Evolutionary conservation across 768 basidiomycete genomes (phyloP), one percentile per base, ranked within the genome.

Genomic region (Boletus reticulatus): DNA sequence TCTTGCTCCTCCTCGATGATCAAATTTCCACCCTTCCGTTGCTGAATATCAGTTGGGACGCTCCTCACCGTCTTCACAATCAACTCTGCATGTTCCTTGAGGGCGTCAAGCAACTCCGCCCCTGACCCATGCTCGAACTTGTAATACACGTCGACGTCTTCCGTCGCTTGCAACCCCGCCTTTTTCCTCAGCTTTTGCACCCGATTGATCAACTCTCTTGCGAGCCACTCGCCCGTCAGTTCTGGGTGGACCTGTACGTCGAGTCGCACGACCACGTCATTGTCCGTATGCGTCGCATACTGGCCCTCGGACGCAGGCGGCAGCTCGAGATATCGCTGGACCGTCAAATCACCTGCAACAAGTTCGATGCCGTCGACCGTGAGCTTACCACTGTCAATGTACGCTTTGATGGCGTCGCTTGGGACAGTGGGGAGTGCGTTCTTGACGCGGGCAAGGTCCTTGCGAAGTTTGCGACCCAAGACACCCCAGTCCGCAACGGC

Each of bases 131-230:
- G 81, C 64, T 88, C 85, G 69, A 96, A 90, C 55, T 73, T 73
- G 75, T 94, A 94, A 74, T 87, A 95, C 39, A 97, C 82, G 50
- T 91, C 81, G 29, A 98, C 85, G 67, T 97, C 92, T 68, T 99
- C 97, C 8, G 94, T 94, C 19, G 96, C 88, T 72, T 94, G 93
- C 60, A 98, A 78, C 14, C 94, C 94, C 1, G 94, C 94, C 73
- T 94, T 93, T 77, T 99, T 99, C 63, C 97, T 81, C 57, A 98
- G 77, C 69, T 92, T 93, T 76, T 99, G 97, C 42, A 98, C 87
- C 51, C 95, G 88, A 62, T 94, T 96, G 59, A 89, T 88, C 60
- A 98, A 72, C 72, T 96, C 92, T 43, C 97, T 84, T 44, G 92
- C 87, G 24, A 94, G 78, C 79, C 92, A 94, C 76, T 98, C 91